Evolutionary conservation across 257 asterid genomes (phyloP).

Genomic region (Capsicum rhomboideum): DNA sequence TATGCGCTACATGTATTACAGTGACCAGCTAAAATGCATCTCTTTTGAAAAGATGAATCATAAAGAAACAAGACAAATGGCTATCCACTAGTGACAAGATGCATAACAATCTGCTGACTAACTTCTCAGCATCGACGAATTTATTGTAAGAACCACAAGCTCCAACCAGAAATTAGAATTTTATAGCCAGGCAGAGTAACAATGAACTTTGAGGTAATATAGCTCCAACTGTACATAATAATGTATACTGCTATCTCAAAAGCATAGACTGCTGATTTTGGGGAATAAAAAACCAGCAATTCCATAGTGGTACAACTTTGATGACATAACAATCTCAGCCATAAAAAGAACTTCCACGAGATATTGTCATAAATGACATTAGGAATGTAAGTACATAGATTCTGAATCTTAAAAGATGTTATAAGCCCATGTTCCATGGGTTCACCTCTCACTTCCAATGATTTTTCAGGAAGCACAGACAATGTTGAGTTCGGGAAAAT

Average conservation of each 20-base stretch:
- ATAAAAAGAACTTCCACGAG: not conserved
- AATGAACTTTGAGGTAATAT: not conserved
- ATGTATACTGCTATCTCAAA: not conserved
- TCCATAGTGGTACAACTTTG: not conserved
- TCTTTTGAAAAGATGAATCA: not conserved
- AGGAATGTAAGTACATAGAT: not conserved
- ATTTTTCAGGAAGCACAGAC: conserved; percentile 54
- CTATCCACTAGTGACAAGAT: not conserved
- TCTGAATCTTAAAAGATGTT: conserved; percentile 37
- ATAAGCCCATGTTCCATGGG: conserved; percentile 47
- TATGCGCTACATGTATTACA: not conserved
- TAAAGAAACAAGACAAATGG: not conserved
- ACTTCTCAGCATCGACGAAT: not conserved
- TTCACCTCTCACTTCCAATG: conserved; percentile 24
- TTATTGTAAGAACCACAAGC: not conserved
- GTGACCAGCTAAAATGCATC: not conserved
- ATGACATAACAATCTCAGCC: not conserved
- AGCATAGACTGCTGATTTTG: not conserved
- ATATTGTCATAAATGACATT: not conserved
- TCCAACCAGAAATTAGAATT: not conserved
- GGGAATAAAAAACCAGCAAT: not conserved
- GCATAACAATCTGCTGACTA: not conserved
- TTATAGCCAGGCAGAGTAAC: not conserved
- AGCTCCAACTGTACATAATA: not conserved
- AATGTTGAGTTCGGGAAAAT: conserved; percentile 65